Conservation (phyloP, 208 protist genomes). For the Wallacemonas sp. region DNA sequence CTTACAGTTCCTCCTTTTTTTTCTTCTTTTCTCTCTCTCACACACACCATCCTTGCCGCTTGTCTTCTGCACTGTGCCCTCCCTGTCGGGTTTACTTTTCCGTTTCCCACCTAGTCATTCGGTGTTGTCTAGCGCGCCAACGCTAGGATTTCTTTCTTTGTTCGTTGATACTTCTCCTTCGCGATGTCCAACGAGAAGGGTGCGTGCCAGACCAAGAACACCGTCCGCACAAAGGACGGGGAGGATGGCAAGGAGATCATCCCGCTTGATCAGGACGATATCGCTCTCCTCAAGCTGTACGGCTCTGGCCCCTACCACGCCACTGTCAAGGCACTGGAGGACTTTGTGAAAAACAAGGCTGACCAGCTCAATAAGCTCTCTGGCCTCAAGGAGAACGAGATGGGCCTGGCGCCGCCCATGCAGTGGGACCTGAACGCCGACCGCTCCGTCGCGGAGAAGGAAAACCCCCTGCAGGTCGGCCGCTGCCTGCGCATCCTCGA, state of each 20-base stretch:
- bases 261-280: conserved; percentile 98
- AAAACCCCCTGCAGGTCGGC: conserved; percentile 98
- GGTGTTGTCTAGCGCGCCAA: too few relatives aligned
- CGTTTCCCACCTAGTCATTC: too few relatives aligned
- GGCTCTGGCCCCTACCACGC: conserved; percentile 97
- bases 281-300: conserved; percentile 99
- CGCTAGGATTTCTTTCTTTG: conserved; percentile 10
- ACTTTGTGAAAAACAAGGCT: conserved; percentile 95
- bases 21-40: too few relatives aligned
- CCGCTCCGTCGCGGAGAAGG: conserved; percentile 95
- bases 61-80: too few relatives aligned
- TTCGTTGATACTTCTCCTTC: conserved; percentile 3
- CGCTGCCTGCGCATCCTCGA: conserved; percentile 99
- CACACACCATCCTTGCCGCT: too few relatives aligned
- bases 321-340: conserved; percentile 96
- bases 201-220: conserved; percentile 82
- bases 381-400: conserved; percentile 99
- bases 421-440: conserved; percentile 99
- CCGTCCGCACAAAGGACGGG: conserved; percentile 65
- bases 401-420: conserved; percentile 97
- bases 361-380: conserved; percentile 96
- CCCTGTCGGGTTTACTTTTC: too few relatives aligned
- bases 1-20: too few relatives aligned
- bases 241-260: conserved; percentile 91
- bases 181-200: conserved; percentile 88